phyloP scores from a whole-genome alignment of 2,329 filamentous ascomycete species.

The Clarireedia hainanense region DNA sequence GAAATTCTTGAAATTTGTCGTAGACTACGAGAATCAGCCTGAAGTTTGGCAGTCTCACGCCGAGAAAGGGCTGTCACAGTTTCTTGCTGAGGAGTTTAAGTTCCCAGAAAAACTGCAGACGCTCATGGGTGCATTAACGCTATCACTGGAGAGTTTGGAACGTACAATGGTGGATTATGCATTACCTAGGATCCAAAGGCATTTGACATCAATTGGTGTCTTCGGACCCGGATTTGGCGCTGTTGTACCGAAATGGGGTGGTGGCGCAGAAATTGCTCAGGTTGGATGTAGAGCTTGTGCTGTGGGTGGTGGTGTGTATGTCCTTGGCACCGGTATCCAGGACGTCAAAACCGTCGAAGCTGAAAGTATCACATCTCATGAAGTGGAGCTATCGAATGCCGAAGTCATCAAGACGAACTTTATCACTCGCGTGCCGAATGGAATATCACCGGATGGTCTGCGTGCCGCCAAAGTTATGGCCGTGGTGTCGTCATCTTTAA shows the following conservation, averaged over 20 bases:
- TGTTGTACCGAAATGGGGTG: conserved; percentile 88
- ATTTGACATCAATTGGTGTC: conserved; percentile 77
- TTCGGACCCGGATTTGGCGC: conserved; percentile 87
- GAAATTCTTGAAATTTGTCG: conserved; percentile 87
- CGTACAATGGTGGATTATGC: conserved; percentile 55
- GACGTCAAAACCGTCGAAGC: conserved; percentile 20
- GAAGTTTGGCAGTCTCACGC: conserved; percentile 53
- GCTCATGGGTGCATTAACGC: conserved; percentile 60
- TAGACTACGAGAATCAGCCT: conserved; percentile 56
- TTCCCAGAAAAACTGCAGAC: conserved; percentile 61
- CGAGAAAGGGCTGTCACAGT: conserved; percentile 46
- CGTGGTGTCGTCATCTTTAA: conserved; percentile 59
- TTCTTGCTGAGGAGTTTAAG: conserved; percentile 55
- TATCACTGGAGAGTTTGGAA: conserved; percentile 54
- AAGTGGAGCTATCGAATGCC: conserved; percentile 43
- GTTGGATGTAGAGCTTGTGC: conserved; percentile 85
- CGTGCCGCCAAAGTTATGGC: conserved; percentile 54
- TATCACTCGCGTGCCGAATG: conserved; percentile 37
- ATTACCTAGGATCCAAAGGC: conserved; percentile 64
- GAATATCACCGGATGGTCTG: conserved; percentile 13
- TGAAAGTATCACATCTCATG: conserved; percentile 13
- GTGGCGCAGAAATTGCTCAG: conserved; percentile 80
- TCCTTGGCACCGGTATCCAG: conserved; percentile 64
- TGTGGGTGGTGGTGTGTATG: conserved; percentile 85
- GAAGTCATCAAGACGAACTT: conserved; percentile 47